Evolutionary conservation across 768 basidiomycete genomes (phyloP).

Genomic region (Lactarius tabidus): DNA sequence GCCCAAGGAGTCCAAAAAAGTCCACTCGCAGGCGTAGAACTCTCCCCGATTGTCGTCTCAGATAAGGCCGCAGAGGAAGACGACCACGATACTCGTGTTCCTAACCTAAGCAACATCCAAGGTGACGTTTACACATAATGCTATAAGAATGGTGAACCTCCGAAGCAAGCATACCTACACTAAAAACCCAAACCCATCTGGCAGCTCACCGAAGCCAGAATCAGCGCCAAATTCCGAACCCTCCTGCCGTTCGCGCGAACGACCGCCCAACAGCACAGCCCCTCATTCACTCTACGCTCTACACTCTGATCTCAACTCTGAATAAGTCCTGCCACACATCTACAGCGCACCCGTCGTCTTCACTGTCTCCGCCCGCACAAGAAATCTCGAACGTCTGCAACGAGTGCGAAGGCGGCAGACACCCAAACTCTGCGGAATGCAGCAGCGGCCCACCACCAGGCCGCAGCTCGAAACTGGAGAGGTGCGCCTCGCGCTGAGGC

Average conservation of each 20-base stretch:
- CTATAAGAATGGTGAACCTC: neutral
- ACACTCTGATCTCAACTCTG: slow-evolving; percentile 9
- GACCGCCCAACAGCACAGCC: neutral
- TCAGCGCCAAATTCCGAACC: neutral
- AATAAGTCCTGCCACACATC: slow-evolving; percentile 20
- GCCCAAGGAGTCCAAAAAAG: too few species aligned
- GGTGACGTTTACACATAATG: neutral
- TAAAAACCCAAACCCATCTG: neutral
- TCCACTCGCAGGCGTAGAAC: too few species aligned
- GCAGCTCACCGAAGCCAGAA: neutral
- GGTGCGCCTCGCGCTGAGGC: slow-evolving; percentile 6
- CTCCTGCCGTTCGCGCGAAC: neutral
- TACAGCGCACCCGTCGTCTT: slow-evolving; percentile 10
- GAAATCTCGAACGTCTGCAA: slow-evolving; percentile 17
- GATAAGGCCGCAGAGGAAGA: neutral
- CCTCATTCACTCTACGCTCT: neutral
- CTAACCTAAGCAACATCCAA: slow-evolving; percentile 2
- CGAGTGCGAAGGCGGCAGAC: slow-evolving; percentile 12
- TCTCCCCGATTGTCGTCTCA: too few species aligned
- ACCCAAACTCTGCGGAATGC: slow-evolving; percentile 10
- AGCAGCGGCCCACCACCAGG: slow-evolving; percentile 6
- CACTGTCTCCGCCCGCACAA: slow-evolving; percentile 8
- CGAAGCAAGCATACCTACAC: neutral
- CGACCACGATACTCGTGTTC: neutral
- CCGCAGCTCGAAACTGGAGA: slow-evolving; percentile 8